These are phyloP conservation scores for Escovopsis weberi DNA, from an alignment of 2,329 filamentous ascomycete genomes.

Conservation along the genomic window DNA sequence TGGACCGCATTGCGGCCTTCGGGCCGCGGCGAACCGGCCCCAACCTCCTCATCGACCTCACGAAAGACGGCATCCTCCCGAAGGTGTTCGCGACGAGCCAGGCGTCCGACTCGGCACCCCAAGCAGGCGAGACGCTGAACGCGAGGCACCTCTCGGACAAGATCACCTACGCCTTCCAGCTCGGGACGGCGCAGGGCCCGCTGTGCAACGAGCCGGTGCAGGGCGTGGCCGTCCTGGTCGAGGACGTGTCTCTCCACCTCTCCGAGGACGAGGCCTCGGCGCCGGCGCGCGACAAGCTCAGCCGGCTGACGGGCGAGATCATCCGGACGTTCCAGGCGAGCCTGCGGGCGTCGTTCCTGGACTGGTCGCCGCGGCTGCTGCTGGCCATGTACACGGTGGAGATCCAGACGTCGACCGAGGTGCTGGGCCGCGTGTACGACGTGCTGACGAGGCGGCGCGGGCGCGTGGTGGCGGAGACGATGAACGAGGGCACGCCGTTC, in stretches of 20 bases:
- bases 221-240: conserved; percentile 80
- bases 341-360: conserved; percentile 76
- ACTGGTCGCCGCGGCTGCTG: conserved; percentile 91
- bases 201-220: conserved; percentile 88
- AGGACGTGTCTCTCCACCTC: conserved; percentile 54
- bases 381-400: conserved; percentile 97
- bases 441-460: conserved; percentile 93
- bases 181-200: conserved; percentile 76
- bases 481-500: conserved; percentile 92
- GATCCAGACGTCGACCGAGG: conserved; percentile 91
- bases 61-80: conserved; percentile 53
- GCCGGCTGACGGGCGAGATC: conserved; percentile 79
- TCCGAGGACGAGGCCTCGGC: conserved; percentile 36
- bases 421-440: conserved; percentile 87
- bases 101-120: conserved; percentile 18
- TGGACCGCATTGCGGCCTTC: conserved; percentile 79
- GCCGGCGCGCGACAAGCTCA: conserved; percentile 46
- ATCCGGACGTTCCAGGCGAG: conserved; percentile 77
- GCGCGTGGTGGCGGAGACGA: conserved; percentile 73
- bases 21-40: conserved; percentile 74
- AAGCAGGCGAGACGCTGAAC: conserved; percentile 35
- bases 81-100: conserved; percentile 45
- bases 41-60: conserved; percentile 79
- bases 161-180: conserved; percentile 85
- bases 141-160: conserved; percentile 73